Evolutionary conservation across 164 flowering plant genomes (phyloP), one percentile per base, ranked within the genome.

Genomic region (Umbellularia californica): DNA sequence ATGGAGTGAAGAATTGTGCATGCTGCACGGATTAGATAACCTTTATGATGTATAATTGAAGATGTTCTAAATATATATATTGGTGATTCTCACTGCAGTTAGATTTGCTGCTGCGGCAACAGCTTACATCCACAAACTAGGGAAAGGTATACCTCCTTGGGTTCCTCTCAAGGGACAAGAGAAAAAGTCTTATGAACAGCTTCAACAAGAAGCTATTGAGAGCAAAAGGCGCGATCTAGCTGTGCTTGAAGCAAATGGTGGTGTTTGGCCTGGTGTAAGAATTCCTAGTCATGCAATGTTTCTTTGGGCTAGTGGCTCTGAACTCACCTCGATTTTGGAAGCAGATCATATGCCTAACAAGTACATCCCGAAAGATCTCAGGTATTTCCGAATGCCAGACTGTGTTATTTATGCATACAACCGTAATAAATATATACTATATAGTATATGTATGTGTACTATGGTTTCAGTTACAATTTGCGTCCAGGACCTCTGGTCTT

Each of bases 241-340:
- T 11, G 98, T 95, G 50, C 77, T 93, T 20, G 78, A 88, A 81
- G 97, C 98, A 62, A 93, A 95, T 83, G 85, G 78, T 81, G 98
- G 97, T 65, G 79, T 88, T 62, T 94, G 98, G 98, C 98, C 98
- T 17, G 97, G 98, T 35, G 91, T 90, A 15, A 86, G 84, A 80
- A 89, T 74, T 69, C 98, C 98, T 30, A 90, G 97, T 77, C 89
- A 95, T 86, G 95, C 97, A 12, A 78, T 92, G 5, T 95, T 93
- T 85, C 95, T 93, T 30, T 95, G 98, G 98, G 97, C 98, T 67
- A 84, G 98, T 85, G 98, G 98, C 62, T 79, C 98, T 74, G 97
- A 95, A 72, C 82, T 95, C 67, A 95, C 98, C 58, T 50, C 88
- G 0, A 79, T 81, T 25, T 78, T 95, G 82, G 97, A 91, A 81